Percentiles rank a stretch among this genome's conserved stretches.
phyloP scores from a whole-genome alignment of 805 yeast genomes.

The Phaffomyces opuntiae region DNA sequence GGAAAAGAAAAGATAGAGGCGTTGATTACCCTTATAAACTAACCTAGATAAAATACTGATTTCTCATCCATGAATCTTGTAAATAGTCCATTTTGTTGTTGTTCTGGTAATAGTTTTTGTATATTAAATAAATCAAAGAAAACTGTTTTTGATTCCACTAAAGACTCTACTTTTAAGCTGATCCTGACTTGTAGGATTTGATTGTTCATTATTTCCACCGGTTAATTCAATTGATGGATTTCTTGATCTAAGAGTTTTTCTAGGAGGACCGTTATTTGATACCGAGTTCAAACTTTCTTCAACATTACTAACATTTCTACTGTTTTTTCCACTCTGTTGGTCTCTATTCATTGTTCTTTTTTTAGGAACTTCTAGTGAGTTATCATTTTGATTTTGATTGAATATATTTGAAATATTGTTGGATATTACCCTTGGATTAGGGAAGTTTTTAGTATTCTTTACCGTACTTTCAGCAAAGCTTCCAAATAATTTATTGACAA shows the following conservation, averaged over 20 bases:
- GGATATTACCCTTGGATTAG: too few relatives aligned
- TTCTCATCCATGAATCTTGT: neutral
- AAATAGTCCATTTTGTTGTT: neutral
- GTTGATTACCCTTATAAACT: slow-evolving; percentile 82
- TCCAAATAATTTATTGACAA: neutral
- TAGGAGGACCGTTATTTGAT: neutral
- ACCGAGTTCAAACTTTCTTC: neutral
- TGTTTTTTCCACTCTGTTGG: neutral
- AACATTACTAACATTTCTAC: neutral
- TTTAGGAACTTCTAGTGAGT: neutral
- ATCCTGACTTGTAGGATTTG: too few relatives aligned
- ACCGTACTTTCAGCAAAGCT: neutral
- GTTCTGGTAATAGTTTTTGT: neutral
- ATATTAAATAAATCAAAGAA: neutral
- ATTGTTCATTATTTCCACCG: neutral
- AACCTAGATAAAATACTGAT: neutral
- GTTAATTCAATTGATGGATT: slow-evolving; percentile 3
- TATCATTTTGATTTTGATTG: neutral
- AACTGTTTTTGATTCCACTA: too few relatives aligned
- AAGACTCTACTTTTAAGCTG: too few relatives aligned
- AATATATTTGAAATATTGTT: neutral
- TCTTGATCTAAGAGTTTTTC: slow-evolving; percentile 1
- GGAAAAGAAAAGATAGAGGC: slow-evolving; percentile 81
- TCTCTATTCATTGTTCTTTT: neutral
- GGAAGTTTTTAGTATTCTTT: neutral